A percentile compares a stretch with the other conserved stretches of the same genome.
Conservation (phyloP, 2,329 filamentous ascomycete species). For the Penicillium sp. region DNA sequence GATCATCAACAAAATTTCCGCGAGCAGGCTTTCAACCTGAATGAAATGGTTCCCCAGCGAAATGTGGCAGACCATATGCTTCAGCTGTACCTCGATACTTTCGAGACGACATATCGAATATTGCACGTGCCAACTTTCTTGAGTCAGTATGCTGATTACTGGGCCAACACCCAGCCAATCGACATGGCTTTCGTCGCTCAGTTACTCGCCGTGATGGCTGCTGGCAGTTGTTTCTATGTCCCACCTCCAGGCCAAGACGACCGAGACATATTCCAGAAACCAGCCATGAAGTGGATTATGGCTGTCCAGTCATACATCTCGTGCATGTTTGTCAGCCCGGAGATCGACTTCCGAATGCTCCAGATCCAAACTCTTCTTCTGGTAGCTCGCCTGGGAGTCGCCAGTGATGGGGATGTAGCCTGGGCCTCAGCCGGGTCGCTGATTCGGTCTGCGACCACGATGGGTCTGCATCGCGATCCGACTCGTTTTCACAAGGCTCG, state of each 20-base stretch:
- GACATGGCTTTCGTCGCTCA: slow-evolving; percentile 50
- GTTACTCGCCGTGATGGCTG: slow-evolving; percentile 38
- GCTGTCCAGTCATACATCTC: slow-evolving; percentile 37
- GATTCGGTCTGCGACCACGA: slow-evolving; percentile 42
- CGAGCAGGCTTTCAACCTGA: slow-evolving; percentile 30
- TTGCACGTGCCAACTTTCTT: slow-evolving; percentile 59
- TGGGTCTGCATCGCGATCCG: slow-evolving; percentile 45
- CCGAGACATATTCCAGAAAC: slow-evolving; percentile 41
- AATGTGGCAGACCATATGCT: slow-evolving; percentile 52
- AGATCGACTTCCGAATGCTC: slow-evolving; percentile 31
- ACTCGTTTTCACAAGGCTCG: slow-evolving; percentile 31
- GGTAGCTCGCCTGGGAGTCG: slow-evolving; percentile 33
- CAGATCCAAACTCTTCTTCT: slow-evolving; percentile 36
- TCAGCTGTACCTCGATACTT: slow-evolving; percentile 54
- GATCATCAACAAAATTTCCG: slow-evolving; percentile 31
- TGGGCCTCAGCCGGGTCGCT: slow-evolving; percentile 41
- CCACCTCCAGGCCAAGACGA: slow-evolving; percentile 16
- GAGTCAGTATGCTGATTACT: slow-evolving; percentile 55
- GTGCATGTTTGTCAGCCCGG: slow-evolving; percentile 31
- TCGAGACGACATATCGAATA: slow-evolving; percentile 58
- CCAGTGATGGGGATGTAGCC: slow-evolving; percentile 33
- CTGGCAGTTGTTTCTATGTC: slow-evolving; percentile 46
- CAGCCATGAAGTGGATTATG: slow-evolving; percentile 47
- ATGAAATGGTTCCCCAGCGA: slow-evolving; percentile 46
- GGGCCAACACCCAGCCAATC: slow-evolving; percentile 45